Conservation (phyloP, 2,329 filamentous ascomycete genomes). For the Cladophialophora yegresii region DNA sequence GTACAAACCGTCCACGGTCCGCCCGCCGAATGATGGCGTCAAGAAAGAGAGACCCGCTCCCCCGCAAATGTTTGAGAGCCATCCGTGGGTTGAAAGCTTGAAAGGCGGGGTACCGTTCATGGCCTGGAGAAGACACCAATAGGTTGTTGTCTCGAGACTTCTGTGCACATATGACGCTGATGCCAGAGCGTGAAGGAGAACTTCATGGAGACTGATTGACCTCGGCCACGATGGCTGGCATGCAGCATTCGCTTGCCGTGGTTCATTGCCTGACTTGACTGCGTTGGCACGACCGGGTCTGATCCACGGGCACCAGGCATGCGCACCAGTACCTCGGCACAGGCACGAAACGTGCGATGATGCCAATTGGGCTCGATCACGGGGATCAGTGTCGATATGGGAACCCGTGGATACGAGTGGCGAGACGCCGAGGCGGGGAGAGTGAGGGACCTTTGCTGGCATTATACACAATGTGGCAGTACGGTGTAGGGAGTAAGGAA, state of each 20-base stretch:
- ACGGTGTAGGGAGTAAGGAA: no score
- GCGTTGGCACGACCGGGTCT: not conserved
- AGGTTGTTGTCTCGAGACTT: not conserved
- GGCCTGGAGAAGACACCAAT: constrained; percentile 5
- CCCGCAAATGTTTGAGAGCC: constrained; percentile 1
- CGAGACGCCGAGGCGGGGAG: not conserved
- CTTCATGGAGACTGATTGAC: not conserved
- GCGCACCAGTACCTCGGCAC: not conserved
- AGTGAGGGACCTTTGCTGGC: not conserved
- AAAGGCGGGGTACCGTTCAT: constrained; percentile 20
- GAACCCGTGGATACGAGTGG: not conserved
- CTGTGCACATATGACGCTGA: not conserved
- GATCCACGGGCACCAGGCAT: not conserved
- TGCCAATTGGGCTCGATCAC: not conserved
- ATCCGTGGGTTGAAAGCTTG: constrained; percentile 11
- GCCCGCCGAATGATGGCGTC: not conserved
- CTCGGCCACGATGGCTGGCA: not conserved
- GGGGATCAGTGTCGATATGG: not conserved
- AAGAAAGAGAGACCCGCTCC: constrained; percentile 4
- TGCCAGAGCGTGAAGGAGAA: not conserved
- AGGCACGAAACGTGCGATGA: not conserved
- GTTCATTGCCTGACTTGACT: not conserved
- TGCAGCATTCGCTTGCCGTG: not conserved
- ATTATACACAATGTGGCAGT: no score
- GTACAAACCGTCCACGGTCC: not conserved